Conservation (phyloP, 352 stramenopile genomes). For the Phytophthora pistaciae region DNA sequence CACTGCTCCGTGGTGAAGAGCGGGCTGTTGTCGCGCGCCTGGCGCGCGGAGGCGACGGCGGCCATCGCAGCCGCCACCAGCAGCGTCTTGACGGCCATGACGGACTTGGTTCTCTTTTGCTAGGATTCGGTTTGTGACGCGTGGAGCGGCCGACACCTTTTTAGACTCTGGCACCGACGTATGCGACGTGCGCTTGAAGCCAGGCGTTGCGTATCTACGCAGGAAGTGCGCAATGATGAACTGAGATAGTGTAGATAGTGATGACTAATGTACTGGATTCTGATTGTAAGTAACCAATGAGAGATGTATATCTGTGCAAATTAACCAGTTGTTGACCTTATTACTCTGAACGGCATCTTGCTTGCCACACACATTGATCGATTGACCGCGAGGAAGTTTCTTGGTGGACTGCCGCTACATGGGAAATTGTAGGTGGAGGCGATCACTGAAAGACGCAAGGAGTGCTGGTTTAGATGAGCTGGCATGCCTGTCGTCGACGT, state of each 20-base stretch:
- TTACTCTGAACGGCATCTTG: neutral
- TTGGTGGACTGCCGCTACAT: no score
- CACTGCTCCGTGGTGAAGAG: slow-evolving; percentile 75
- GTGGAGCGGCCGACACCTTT: slow-evolving; percentile 25
- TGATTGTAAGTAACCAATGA: neutral
- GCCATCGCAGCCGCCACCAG: slow-evolving; percentile 16
- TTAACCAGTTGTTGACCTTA: neutral
- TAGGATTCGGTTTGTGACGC: slow-evolving; percentile 10
- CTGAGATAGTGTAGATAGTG: neutral
- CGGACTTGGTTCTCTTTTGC: neutral
- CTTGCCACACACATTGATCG: neutral
- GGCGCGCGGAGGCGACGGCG: slow-evolving; percentile 10
- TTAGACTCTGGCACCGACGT: neutral
- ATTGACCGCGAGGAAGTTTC: neutral
- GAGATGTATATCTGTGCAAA: neutral
- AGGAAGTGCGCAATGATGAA: neutral
- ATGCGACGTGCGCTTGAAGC: slow-evolving; percentile 17
- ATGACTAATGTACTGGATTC: neutral
- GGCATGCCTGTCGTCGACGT: no score
- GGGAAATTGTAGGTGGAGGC: no score
- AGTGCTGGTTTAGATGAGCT: no score
- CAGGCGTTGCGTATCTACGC: slow-evolving; percentile 10
- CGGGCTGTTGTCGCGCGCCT: slow-evolving; percentile 47
- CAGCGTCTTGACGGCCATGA: slow-evolving; percentile 31
- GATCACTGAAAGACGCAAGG: no score